Percentiles rank a stretch among this genome's conserved stretches.
These are phyloP conservation scores for Boeremia lycopersici DNA, from an alignment of 2,329 filamentous ascomycete genomes.

Conservation along the genomic window DNA sequence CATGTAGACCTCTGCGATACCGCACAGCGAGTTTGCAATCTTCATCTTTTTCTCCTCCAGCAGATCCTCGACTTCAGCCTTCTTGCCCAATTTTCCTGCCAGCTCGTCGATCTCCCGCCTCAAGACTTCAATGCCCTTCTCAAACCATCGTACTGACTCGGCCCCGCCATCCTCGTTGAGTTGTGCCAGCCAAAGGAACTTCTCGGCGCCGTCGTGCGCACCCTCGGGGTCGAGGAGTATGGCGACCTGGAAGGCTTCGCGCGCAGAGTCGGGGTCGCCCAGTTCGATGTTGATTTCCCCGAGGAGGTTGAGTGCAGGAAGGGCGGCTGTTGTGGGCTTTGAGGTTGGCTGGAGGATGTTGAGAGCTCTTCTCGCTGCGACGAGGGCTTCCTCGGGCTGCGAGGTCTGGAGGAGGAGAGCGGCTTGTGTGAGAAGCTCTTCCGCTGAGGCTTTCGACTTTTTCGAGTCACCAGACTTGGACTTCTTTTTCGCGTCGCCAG, in stretches of 20 bases:
- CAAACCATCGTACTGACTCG: conserved; percentile 66
- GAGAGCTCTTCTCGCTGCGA: conserved; percentile 61
- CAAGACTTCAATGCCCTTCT: conserved; percentile 73
- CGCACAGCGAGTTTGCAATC: conserved; percentile 89
- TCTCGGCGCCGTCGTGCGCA: conserved; percentile 83
- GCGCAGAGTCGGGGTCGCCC: conserved; percentile 78
- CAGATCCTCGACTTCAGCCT: conserved; percentile 39
- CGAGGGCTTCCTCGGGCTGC: conserved; percentile 63
- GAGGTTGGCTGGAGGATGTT: conserved; percentile 51
- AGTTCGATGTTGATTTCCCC: conserved; percentile 83
- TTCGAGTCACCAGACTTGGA: conserved; percentile 46
- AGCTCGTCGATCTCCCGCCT: conserved; percentile 72
- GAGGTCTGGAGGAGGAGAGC: conserved; percentile 63
- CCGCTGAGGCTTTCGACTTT: conserved; percentile 58
- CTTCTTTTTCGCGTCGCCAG: conserved; percentile 40
- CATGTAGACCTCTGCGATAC: conserved; percentile 97
- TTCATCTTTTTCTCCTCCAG: conserved; percentile 76
- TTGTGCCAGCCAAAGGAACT: conserved; percentile 94
- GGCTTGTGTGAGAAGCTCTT: conserved; percentile 63
- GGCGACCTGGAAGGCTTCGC: conserved; percentile 73
- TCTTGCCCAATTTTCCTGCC: conserved; percentile 52
- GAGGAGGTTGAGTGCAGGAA: conserved; percentile 74
- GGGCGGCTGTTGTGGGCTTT: conserved; percentile 53
- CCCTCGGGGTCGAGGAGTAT: conserved; percentile 80
- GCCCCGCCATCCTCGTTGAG: conserved; percentile 70